Base-by-base conservation (phyloP, 129 eudicot genomes). In the Tanacetum coccineum region DNA sequence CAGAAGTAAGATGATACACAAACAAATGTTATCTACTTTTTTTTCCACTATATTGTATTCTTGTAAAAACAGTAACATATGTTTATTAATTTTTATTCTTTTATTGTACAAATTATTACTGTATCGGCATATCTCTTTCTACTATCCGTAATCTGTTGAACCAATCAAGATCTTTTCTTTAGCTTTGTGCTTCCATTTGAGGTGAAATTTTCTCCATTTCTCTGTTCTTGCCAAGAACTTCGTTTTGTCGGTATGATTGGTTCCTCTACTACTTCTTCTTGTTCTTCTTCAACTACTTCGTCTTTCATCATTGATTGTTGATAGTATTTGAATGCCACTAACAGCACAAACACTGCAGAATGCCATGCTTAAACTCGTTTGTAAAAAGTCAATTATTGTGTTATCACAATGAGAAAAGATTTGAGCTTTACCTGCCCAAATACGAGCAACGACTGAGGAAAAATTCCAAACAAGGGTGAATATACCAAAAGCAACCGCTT, bases 271-370 rank as follows among this genome's bases (percentile, higher is more conserved):
- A 72, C 25, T 60, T 60, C 65, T 7, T 21, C 40, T 13, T 57
- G 87, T 28, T 74, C 80, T 22, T 68, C 81, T 7, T 53, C 64
- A 76, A 75, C 78, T 53, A 70, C 74, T 53, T 74, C 87, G 3
- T 81, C 85, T 60, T 67, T 64, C 60, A 64, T 66, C 78, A 68
- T 26, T 3, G 81, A 76, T 13, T 87, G 93, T 48, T 91, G 90
- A 71, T 87, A 87, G 73, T 83, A 83, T 81, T 81, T 81, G 70
- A 91, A 85, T 52, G 87, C 97, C 83, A 83, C 97, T 73, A 81
- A 85, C 57, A 91, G 57, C 93, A 91, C 83, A 68, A 91, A 91
- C 70, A 85, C 97, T 91, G 89, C 71, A 74, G 54, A 25, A n/a
- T 9, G 25, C 48, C 72, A 74, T 50, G 52, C 46, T 61, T 67